Percentiles rank a stretch among this genome's conserved stretches.
These are phyloP conservation scores for Colletotrichum lindemuthianum DNA, from an alignment of 2,329 filamentous ascomycete genomes.

Conservation along the genomic window DNA sequence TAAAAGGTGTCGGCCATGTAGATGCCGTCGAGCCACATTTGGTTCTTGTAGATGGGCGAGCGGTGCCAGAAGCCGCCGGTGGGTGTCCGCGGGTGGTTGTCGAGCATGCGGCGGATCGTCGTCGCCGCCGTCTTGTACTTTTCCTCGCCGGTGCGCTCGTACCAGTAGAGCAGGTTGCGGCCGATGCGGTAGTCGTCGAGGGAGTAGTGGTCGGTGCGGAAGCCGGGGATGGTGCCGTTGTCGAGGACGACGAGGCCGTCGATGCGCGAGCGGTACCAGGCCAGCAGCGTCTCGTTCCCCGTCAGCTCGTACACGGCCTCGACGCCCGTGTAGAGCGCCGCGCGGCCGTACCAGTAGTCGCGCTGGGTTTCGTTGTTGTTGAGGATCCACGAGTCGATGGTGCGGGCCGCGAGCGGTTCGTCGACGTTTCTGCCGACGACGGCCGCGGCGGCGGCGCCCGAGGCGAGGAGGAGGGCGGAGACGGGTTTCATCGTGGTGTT, in stretches of 20 bases:
- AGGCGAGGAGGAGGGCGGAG: slow-evolving; percentile 27
- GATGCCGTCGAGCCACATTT: slow-evolving; percentile 69
- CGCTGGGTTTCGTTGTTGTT: slow-evolving; percentile 46
- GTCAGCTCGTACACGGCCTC: slow-evolving; percentile 58
- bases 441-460: slow-evolving; percentile 18
- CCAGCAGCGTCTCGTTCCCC: slow-evolving; percentile 53
- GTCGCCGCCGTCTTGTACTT: slow-evolving; percentile 62
- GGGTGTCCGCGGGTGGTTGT: slow-evolving; percentile 59
- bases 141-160: slow-evolving; percentile 55
- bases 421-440: slow-evolving; percentile 17
- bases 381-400: slow-evolving; percentile 59
- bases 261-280: slow-evolving; percentile 57
- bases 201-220: slow-evolving; percentile 58
- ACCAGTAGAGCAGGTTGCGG: slow-evolving; percentile 61
- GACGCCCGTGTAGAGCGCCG: slow-evolving; percentile 57
- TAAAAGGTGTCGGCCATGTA: slow-evolving; percentile 61
- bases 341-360: slow-evolving; percentile 55
- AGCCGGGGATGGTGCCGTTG: slow-evolving; percentile 59
- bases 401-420: slow-evolving; percentile 42
- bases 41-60: slow-evolving; percentile 55
- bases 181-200: slow-evolving; percentile 64
- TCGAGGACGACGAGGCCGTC: slow-evolving; percentile 54
- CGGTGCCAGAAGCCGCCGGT: slow-evolving; percentile 65
- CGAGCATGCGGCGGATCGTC: slow-evolving; percentile 56
- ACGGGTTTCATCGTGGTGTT: slow-evolving; percentile 23